Evolutionary conservation across 139 green algal species (phyloP), one percentile per base, ranked within the genome.

Genomic region (Coccomyxa sp.): DNA sequence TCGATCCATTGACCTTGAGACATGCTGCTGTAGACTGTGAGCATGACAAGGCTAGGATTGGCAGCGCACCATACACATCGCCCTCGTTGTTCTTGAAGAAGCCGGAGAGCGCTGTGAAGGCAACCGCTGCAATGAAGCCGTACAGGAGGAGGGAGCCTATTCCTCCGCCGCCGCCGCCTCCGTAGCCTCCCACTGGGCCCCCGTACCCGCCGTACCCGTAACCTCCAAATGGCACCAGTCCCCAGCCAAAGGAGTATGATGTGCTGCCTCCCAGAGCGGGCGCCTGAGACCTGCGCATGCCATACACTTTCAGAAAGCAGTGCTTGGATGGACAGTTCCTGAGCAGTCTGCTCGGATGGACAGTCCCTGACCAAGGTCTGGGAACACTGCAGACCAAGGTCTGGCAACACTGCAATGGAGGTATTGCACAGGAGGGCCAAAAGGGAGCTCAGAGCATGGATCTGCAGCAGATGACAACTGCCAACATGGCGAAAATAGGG

Each of bases 91-190:
- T 34, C 6, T 82, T 74, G 39, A 82, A 84, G 74, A 44, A 68
- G 10, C 10, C 35, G 29, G 31, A 68, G 27, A 68, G 10, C 14
- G 34, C 7, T 40, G 36, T 69, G 27, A 68, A 22, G 22, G 27
- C 24, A 38, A 77, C 40, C 31, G 50, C 50, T 6, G 68, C 79
- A 31, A 79, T 12, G 7, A 84, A 68, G 68, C 85, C 85, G 38
- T 80, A 80, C 18, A 88, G 77, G 2, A 90, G 79, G 16, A 90
- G 55, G 9, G 73, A 84, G 58, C 76, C 41, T 1, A 90, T 29
- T 29, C 82, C 82, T 33, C 76, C 41, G 64, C 85, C 85, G 18
- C 80, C 79, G 34, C 82, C 80, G 68, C 80, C 82, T 24, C 64
- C 64, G 29, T 39, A 50, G n/a, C 50, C 38, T 12, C 77, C 68